Base-by-base conservation (phyloP, 164 flowering plant species). In the Warburgia ugandensis region DNA sequence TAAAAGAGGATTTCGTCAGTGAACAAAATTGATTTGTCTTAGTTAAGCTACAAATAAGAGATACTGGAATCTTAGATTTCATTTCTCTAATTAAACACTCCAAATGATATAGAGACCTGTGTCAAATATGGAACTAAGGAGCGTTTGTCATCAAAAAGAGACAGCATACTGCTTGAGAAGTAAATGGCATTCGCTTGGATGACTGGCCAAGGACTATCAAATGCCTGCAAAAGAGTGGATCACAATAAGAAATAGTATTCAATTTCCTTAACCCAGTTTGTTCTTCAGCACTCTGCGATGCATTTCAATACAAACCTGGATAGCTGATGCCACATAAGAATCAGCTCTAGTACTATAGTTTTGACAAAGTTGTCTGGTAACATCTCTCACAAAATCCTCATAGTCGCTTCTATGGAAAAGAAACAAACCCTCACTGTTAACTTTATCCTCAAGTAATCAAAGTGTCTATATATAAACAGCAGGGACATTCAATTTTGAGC, bases 171-270 rank as follows among this genome's bases (percentile, higher is more conserved):
- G 64, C 89, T 62, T 40, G 81, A 74, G 55, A 86, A 75, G 71
- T 82, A 80, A 39, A 92, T 74, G 22, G 97, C 99, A 70, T 92
- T 92, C 50, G 97, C 99, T 63, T 92, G 97, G 54, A 92, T 80
- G 22, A 71, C 65, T 10, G 99, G 83, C 91, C 95, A 92, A 42
- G 91, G 89, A 50, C 95, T 81, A 72, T 88, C 97, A 62, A 83
- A 86, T 58, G 95, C 95, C 99, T 92, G 80, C 63, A 67, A 4
- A 29, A 63, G 22, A 4, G 46, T 3, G 12, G 5, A 16, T 37
- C 17, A 14, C 16, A 16, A 37, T 3, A 20, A 17, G 27, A 25
- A 40, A 26, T 1, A 30, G 8, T 7, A n/a, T 28, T 48, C 29
- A 54, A 38, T n/a, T 28, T 38, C 28, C 41, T 36, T 36, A n/a